phyloP scores from a whole-genome alignment of 106 monocot genomes.

The Platanthera zijinensis region DNA sequence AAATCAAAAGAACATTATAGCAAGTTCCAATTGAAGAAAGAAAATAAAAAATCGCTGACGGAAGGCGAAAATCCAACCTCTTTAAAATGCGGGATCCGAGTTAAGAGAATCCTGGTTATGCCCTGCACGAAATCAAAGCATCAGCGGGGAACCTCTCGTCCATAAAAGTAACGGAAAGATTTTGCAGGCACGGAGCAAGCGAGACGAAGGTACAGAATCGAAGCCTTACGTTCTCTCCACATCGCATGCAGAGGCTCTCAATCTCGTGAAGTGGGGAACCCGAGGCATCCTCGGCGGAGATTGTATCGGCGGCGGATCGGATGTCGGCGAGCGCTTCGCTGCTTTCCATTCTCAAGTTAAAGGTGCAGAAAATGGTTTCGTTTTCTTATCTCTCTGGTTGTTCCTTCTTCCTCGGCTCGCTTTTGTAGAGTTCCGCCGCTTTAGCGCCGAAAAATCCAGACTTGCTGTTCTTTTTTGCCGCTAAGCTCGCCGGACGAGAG shows the following conservation, averaged over 20 bases:
- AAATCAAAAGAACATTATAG: conserved; percentile 6
- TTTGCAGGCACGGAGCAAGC: not conserved
- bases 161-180: not conserved
- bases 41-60: not conserved
- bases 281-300: conserved; percentile 26
- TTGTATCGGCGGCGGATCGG: conserved; percentile 37
- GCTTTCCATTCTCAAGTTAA: conserved; percentile 24
- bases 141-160: not conserved
- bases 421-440: not conserved
- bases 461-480: not conserved
- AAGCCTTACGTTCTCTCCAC: conserved; percentile 68
- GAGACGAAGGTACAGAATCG: not conserved
- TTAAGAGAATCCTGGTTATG: conserved; percentile 72
- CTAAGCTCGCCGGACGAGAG: not conserved
- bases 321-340: conserved; percentile 29
- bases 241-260: conserved; percentile 99
- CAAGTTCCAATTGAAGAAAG: conserved; percentile 1
- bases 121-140: conserved; percentile 40
- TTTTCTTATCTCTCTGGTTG: not conserved
- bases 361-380: not conserved
- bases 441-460: not conserved
- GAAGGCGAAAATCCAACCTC: conserved; percentile 43
- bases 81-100: conserved; percentile 85
- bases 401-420: not conserved
- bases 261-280: conserved; percentile 54